A percentile compares a stretch with the other conserved stretches of the same genome.
These are phyloP conservation scores for Cyclotella choctawhatcheeana DNA, from an alignment of 108 stramenopile genomes.

Conservation along the genomic window DNA sequence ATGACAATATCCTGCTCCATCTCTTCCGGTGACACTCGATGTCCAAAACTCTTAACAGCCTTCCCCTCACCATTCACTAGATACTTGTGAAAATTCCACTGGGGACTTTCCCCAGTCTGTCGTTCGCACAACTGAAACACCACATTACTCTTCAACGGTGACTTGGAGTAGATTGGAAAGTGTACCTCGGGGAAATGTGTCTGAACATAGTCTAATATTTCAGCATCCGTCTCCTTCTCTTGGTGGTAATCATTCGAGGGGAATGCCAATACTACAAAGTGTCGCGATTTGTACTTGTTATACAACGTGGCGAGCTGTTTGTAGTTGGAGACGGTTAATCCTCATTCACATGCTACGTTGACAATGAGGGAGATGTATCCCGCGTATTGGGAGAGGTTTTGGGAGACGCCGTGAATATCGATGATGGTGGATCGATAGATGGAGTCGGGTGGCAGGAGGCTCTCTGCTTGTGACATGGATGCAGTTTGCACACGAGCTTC, in stretches of 20 bases:
- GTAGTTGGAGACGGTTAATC: conserved; percentile 74
- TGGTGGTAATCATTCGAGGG: conserved; percentile 83
- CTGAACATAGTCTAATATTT: conserved; percentile 63
- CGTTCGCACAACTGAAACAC: conserved; percentile 63
- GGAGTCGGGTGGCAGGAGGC: conserved; percentile 65
- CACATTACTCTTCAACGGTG: conserved; percentile 55
- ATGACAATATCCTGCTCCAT: conserved; percentile 67
- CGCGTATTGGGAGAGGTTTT: conserved; percentile 57
- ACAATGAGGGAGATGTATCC: conserved; percentile 75
- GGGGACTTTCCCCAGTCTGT: conserved; percentile 52
- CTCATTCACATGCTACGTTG: conserved; percentile 85
- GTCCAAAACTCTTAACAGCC: conserved; percentile 64
- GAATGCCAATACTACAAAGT: conserved; percentile 75
- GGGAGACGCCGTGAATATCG: conserved; percentile 56
- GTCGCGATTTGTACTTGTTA: conserved; percentile 45
- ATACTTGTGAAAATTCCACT: conserved; percentile 85
- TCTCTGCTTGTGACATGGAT: not conserved
- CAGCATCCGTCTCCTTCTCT: conserved; percentile 70
- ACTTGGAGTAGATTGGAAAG: conserved; percentile 70
- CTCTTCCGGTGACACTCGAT: conserved; percentile 59
- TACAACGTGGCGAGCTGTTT: conserved; percentile 67
- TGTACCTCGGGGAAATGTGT: conserved; percentile 61
- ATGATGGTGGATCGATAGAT: conserved; percentile 61
- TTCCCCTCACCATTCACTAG: conserved; percentile 70
- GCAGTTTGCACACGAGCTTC: not conserved